Evolutionary conservation across 768 basidiomycete genomes (phyloP).

Genomic region (Collybia nuda): DNA sequence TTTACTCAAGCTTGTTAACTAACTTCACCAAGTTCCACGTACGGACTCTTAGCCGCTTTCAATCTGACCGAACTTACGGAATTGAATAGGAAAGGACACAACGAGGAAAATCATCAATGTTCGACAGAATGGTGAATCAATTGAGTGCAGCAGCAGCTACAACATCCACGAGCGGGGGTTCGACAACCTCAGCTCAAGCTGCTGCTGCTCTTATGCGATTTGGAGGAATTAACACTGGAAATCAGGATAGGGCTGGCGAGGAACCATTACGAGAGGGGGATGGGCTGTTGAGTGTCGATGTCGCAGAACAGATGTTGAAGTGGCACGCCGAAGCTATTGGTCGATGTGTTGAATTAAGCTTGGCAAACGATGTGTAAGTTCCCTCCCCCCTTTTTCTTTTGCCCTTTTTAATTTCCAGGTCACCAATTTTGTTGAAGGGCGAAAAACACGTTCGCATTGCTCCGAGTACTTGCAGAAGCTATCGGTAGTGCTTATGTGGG

Average conservation of each 20-base stretch:
- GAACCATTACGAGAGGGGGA: conserved; percentile 80
- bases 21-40: conserved; percentile 91
- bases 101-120: conserved; percentile 73
- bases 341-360: conserved; percentile 87
- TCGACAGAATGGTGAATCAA: conserved; percentile 92
- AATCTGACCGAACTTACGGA: conserved; percentile 8
- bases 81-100: conserved; percentile 52
- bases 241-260: conserved; percentile 54
- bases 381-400: no score
- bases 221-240: conserved; percentile 68
- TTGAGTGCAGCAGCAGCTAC: conserved; percentile 75
- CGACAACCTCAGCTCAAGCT: conserved; percentile 78
- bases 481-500: conserved; percentile 85
- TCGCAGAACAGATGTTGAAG: conserved; percentile 88
- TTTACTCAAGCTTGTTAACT: conserved; percentile 72
- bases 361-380: conserved; percentile 80
- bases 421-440: conserved; percentile 47
- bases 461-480: conserved; percentile 84
- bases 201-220: conserved; percentile 89
- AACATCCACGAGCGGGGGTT: conserved; percentile 54
- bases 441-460: conserved; percentile 83
- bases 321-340: conserved; percentile 99
- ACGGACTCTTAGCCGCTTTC: conserved; percentile 21
- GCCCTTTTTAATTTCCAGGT: conserved; percentile 4
- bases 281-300: conserved; percentile 70